Evolutionary conservation across 306 rosid genomes (phyloP), one percentile per base, ranked within the genome.

Genomic region (Medicago lupulina): DNA sequence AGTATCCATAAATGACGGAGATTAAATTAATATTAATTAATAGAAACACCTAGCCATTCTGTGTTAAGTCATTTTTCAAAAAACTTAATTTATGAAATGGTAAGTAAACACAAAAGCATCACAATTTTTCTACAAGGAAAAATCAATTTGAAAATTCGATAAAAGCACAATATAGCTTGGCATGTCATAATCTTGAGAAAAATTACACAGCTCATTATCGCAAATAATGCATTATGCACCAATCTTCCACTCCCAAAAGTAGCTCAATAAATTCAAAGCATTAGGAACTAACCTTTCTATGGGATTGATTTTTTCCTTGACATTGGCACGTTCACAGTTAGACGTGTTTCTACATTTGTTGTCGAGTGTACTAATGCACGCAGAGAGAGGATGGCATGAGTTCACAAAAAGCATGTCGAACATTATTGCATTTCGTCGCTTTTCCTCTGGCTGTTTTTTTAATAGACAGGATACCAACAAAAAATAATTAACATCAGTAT

Each of bases 361-460:
- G 78, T 94, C 97, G 31, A 94, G 97, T 61, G 96, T 92, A 81
- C 93, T 88, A 73, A 94, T 94, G 79, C 93, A 88, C 6, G 87
- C 98, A 61, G 97, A 94, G 57, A 94, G 97, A 49, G 97, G 96
- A 84, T 90, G 98, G 69, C 92, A 94, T 6, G 94, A 91, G 69
- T 88, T 84, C 73, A 95, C 97, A 81, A 92, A 95, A 71, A 95
- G 93, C 92, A 95, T 76, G 82, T 95, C 92, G 8, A 85, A 90
- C 97, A 88, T 92, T 62, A 82, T 49, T 67, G 93, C 87, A 70
- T 95, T 92, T 80, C 98, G 79, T 15, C 89, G 82, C 47, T n/a
- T 84, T 78, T 95, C 98, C 81, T 92, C 93, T 5, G 87, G 84
- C 98, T 92, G 61, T 75, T 19, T 70, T 60, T 69, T 13, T 2